Percentiles rank a stretch among this genome's conserved stretches.
Conservation (phyloP, 306 rosid species). For the Cyclanthera cordifolia region DNA sequence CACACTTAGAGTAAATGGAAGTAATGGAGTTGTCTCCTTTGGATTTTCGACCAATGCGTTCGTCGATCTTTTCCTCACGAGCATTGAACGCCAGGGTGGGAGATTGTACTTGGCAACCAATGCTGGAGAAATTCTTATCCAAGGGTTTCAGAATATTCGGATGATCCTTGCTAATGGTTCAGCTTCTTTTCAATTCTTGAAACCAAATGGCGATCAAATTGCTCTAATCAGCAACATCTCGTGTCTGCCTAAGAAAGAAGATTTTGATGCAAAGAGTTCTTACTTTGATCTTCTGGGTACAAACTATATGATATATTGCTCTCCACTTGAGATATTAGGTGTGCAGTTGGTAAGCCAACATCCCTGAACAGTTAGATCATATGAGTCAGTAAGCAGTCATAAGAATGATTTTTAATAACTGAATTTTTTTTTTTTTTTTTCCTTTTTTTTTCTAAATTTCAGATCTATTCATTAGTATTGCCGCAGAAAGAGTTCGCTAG, state of each 20-base stretch:
- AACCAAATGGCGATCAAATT: slow-evolving; percentile 14
- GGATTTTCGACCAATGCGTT: slow-evolving; percentile 25
- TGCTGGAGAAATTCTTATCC: slow-evolving; percentile 31
- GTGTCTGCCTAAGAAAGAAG: slow-evolving; percentile 20
- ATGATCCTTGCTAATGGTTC: slow-evolving; percentile 22
- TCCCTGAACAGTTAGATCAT: not conserved
- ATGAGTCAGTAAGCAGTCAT: not conserved
- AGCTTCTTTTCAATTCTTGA: slow-evolving; percentile 22
- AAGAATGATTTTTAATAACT: not conserved
- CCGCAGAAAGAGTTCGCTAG: slow-evolving; percentile 20
- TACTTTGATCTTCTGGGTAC: slow-evolving; percentile 25
- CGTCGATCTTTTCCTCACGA: slow-evolving; percentile 19
- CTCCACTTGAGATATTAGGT: slow-evolving; percentile 35
- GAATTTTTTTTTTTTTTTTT: too few species aligned
- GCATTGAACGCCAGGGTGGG: slow-evolving; percentile 15
- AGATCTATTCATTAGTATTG: slow-evolving; percentile 41
- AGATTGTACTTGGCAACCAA: slow-evolving; percentile 26
- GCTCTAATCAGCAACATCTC: slow-evolving; percentile 19
- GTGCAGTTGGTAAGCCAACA: slow-evolving; percentile 36
- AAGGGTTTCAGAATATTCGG: slow-evolving; percentile 21
- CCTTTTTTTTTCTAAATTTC: too few species aligned
- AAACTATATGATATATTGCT: slow-evolving; percentile 27
- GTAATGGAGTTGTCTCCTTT: slow-evolving; percentile 23
- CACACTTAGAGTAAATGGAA: slow-evolving; percentile 25
- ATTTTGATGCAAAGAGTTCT: slow-evolving; percentile 1